phyloP scores from a whole-genome alignment of 495 filamentous ascomycete genomes.

The Podospora bellae-mahoneyi region DNA sequence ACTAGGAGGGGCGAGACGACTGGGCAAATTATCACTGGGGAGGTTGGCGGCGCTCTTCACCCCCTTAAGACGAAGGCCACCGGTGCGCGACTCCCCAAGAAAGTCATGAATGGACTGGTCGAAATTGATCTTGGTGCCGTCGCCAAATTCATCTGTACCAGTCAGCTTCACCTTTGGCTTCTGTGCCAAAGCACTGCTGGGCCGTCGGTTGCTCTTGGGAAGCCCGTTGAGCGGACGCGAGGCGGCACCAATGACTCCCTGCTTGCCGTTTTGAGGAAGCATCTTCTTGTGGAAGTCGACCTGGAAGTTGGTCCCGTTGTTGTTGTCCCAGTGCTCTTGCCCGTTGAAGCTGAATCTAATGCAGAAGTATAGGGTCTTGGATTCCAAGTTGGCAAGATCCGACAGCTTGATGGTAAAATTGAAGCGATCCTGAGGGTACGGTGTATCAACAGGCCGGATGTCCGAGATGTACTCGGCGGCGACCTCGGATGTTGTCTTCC shows the following conservation, averaged over 20 bases:
- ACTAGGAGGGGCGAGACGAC: conserved; percentile 52
- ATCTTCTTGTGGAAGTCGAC: conserved; percentile 83
- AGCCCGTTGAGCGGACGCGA: conserved; percentile 58
- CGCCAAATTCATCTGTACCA: conserved; percentile 68
- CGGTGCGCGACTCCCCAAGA: conserved; percentile 48
- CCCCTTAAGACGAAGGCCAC: conserved; percentile 49
- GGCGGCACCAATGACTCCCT: conserved; percentile 45
- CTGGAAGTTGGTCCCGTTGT: conserved; percentile 78
- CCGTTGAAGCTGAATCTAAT: conserved; percentile 83
- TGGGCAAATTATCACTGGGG: conserved; percentile 47
- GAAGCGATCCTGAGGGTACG: conserved; percentile 79
- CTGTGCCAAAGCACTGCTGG: conserved; percentile 41
- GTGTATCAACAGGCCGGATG: conserved; percentile 60
- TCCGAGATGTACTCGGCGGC: conserved; percentile 81
- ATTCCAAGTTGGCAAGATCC: conserved; percentile 84
- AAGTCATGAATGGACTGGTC: conserved; percentile 53
- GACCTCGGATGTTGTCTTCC: conserved; percentile 96
- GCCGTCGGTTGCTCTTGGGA: conserved; percentile 70
- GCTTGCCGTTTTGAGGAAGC: conserved; percentile 55
- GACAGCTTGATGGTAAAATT: conserved; percentile 90
- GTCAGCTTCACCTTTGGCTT: conserved; percentile 62
- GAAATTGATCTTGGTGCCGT: conserved; percentile 54
- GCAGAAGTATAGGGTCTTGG: conserved; percentile 87
- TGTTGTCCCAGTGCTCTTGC: conserved; percentile 95
- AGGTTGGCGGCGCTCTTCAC: conserved; percentile 46